These are phyloP conservation scores for Pleurotus tuber-regium DNA, from an alignment of 768 basidiomycete genomes.

Conservation along the genomic window DNA sequence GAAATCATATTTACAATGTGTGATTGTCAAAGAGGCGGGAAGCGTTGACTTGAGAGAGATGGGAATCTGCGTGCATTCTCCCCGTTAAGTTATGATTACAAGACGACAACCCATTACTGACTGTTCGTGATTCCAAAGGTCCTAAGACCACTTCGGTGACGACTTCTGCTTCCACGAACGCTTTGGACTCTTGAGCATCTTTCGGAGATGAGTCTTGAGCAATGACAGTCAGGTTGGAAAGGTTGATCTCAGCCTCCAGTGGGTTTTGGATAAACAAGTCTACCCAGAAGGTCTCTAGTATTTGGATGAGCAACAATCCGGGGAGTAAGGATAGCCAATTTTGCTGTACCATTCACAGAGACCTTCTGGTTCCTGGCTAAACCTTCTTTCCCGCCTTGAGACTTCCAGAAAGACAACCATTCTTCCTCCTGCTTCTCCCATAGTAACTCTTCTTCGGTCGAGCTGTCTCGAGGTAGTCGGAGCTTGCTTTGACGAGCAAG, in stretches of 20 bases:
- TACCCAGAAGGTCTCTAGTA: constrained; percentile 72
- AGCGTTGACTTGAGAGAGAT: constrained; percentile 55
- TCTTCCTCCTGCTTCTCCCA: constrained; percentile 68
- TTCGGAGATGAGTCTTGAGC: constrained; percentile 40
- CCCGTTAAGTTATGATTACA: background rate
- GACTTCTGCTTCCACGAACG: constrained; percentile 54
- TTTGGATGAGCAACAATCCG: constrained; percentile 6
- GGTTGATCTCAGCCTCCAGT: constrained; percentile 66
- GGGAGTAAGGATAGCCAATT: background rate
- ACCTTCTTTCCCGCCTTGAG: constrained; percentile 48
- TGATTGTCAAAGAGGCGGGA: constrained; percentile 53
- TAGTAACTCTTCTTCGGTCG: constrained; percentile 37
- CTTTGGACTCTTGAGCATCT: constrained; percentile 28
- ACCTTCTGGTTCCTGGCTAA: constrained; percentile 58
- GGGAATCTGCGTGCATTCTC: constrained; percentile 51
- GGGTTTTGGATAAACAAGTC: constrained; percentile 73
- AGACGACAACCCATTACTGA: constrained; percentile 29
- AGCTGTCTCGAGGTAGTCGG: constrained; percentile 51
- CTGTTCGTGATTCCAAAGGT: constrained; percentile 63
- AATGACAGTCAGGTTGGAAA: constrained; percentile 58
- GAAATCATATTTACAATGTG: constrained; percentile 64
- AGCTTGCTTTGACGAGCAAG: constrained; percentile 53
- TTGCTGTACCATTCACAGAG: constrained; percentile 54
- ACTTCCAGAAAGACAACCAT: constrained; percentile 63
- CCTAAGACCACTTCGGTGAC: constrained; percentile 61